A percentile compares a stretch with the other conserved stretches of the same genome.
Evolutionary conservation across 2,329 filamentous ascomycete species (phyloP).

Genomic region (Exophiala xenobiotica): DNA sequence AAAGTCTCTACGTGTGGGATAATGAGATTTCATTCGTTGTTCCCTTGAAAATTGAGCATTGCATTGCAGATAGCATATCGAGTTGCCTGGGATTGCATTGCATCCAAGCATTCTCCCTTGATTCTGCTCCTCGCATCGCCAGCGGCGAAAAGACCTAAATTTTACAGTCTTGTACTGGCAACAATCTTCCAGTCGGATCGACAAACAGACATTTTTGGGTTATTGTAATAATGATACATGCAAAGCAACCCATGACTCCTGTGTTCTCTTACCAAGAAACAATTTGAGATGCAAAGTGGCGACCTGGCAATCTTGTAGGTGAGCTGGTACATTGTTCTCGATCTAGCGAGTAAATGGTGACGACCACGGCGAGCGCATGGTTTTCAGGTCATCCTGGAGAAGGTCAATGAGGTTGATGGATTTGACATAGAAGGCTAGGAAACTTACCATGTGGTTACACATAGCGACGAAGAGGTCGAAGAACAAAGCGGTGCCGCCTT

Average conservation of each 20-base stretch:
- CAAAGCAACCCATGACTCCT: slow-evolving; percentile 4
- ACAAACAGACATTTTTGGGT: not conserved
- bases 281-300: not conserved
- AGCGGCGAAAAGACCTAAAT: no score
- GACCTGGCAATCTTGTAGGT: slow-evolving; percentile 16
- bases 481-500: slow-evolving; percentile 74
- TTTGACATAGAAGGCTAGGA: slow-evolving; percentile 43
- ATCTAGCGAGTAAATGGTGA: slow-evolving; percentile 27
- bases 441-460: slow-evolving; percentile 80
- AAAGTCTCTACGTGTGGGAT: not conserved
- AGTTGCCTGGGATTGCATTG: slow-evolving; percentile 1
- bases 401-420: slow-evolving; percentile 29
- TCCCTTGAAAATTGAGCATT: slow-evolving; percentile 6
- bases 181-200: not conserved
- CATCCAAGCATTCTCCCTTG: no score
- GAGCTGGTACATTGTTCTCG: slow-evolving; percentile 7
- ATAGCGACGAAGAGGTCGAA: slow-evolving; percentile 93
- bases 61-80: not conserved
- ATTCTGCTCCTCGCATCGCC: not conserved
- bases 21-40: not conserved
- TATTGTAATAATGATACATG: slow-evolving; percentile 5
- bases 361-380: slow-evolving; percentile 29
- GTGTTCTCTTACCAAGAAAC: no score
- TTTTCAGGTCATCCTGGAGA: slow-evolving; percentile 32
- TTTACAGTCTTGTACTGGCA: not conserved